phyloP scores from a whole-genome alignment of 768 basidiomycete species.

The Pleurotus ostreatus region DNA sequence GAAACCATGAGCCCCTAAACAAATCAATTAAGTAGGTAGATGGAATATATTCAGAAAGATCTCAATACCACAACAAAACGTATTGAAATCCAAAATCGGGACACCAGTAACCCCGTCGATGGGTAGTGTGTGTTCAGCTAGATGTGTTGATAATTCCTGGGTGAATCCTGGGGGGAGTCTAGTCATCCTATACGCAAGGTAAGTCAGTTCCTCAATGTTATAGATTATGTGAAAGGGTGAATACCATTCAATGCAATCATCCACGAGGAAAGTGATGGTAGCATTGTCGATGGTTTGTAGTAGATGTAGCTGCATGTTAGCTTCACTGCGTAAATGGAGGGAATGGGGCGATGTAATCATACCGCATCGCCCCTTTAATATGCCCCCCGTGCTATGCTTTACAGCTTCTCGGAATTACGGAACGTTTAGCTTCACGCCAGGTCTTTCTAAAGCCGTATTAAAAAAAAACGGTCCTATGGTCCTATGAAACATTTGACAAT shows the following conservation, averaged over 20 bases:
- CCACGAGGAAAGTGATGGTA: slow-evolving; percentile 65
- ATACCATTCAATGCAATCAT: slow-evolving; percentile 80
- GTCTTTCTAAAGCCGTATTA: not conserved
- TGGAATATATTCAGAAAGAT: not conserved
- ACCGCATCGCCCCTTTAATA: too few relatives aligned
- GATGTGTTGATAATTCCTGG: slow-evolving; percentile 65
- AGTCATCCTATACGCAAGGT: slow-evolving; percentile 54
- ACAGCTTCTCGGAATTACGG: not conserved
- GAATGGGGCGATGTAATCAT: too few relatives aligned
- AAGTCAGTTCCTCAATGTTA: not conserved
- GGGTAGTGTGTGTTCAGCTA: slow-evolving; percentile 43
- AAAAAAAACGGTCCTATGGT: not conserved
- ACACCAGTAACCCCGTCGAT: slow-evolving; percentile 41
- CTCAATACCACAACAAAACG: slow-evolving; percentile 51
- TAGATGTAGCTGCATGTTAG: not conserved
- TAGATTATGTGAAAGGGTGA: not conserved
- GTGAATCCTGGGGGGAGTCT: slow-evolving; percentile 75
- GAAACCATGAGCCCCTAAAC: slow-evolving; percentile 76
- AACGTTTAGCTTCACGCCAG: not conserved
- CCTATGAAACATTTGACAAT: not conserved
- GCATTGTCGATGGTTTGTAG: slow-evolving; percentile 27
- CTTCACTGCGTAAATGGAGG: too few relatives aligned
- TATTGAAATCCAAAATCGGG: slow-evolving; percentile 67
- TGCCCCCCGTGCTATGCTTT: not conserved
- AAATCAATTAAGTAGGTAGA: not conserved